Evolutionary conservation across 371 early-diverging fungal genomes (phyloP).

Genomic region (Vairimorpha apis): DNA sequence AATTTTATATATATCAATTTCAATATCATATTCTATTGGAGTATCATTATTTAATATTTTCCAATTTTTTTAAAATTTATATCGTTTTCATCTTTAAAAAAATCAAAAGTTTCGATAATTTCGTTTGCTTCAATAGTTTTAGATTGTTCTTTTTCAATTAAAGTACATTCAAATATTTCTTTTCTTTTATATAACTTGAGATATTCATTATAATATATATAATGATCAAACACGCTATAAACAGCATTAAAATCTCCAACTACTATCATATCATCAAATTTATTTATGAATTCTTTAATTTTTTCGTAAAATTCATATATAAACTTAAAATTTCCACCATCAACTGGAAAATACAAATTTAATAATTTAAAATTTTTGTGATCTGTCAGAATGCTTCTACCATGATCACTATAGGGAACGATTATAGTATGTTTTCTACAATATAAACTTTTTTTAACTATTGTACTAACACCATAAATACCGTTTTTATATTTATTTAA

Average conservation of each 20-base stretch:
- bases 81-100: no score
- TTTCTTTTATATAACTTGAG: conserved; percentile 3
- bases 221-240: conserved; percentile 71
- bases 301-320: conserved; percentile 61
- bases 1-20: no score
- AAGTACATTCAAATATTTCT: no score
- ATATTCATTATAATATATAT: conserved; percentile 63
- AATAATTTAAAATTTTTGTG: conserved; percentile 71
- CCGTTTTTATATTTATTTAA: conserved; percentile 66
- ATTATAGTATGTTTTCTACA: conserved; percentile 63
- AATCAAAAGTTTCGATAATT: no score
- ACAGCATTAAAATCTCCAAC: conserved; percentile 72
- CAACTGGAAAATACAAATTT: conserved; percentile 70
- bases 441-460: conserved; percentile 40
- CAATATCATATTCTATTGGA: no score
- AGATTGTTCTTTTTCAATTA: no score
- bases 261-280: conserved; percentile 66
- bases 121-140: no score
- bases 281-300: conserved; percentile 65
- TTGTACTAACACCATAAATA: conserved; percentile 68
- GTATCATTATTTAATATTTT: no score
- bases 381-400: conserved; percentile 72
- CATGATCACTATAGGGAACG: conserved; percentile 68
- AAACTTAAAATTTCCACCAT: conserved; percentile 66
- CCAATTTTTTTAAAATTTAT: no score